Base-by-base conservation (phyloP, 805 yeast genomes). In the Tetrapisispora taiwanensis region DNA sequence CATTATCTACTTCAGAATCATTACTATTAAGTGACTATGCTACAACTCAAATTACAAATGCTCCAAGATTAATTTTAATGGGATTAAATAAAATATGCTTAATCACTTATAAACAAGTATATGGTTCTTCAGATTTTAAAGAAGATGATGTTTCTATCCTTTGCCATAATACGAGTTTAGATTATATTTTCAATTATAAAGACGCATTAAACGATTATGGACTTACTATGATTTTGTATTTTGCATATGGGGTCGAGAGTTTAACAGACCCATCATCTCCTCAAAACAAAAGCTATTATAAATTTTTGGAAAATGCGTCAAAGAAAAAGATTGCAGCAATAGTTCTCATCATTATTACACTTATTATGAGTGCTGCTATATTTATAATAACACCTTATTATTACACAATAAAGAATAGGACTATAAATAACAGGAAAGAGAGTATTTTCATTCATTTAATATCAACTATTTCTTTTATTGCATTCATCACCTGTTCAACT, bases 1-100 rank as follows among this genome's bases (percentile, higher is more conserved):
- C 62, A 1, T 41, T 62, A 22, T 58, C 65, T 2, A 62, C 64
- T 4, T 50, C 63, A 4, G 66, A 60, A 41, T 42, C 59, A 9
- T 44, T 46, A 14, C 52, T 60, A 8, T 43, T 62, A 6, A 53
- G 64, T 3, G 48, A 52, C 6, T 62, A 62, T 40, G 50, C 60
- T n/a, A 47, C 49, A 3, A 37, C 45, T 3, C 60, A 60, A 38
- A 51, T 59, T 7, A 34, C 46, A 6, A 35, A 53, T 41, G 48
- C 55, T 4, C 66, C 66, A 3, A 55, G 54, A 36, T 60, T 40
- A 42, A 50, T 62, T 17, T 52, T 53, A 1, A 36, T 54, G 2
- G 50, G 59, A 1, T 30, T 60, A 4, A 57, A 55, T 41, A 60
- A 60, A 10, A 42, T 51, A 18, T 62, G 66, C 44, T 43, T 44